Evolutionary conservation across 208 protist species (phyloP), one percentile per base, ranked within the genome.

Genomic region (Blechomonas ayalai): DNA sequence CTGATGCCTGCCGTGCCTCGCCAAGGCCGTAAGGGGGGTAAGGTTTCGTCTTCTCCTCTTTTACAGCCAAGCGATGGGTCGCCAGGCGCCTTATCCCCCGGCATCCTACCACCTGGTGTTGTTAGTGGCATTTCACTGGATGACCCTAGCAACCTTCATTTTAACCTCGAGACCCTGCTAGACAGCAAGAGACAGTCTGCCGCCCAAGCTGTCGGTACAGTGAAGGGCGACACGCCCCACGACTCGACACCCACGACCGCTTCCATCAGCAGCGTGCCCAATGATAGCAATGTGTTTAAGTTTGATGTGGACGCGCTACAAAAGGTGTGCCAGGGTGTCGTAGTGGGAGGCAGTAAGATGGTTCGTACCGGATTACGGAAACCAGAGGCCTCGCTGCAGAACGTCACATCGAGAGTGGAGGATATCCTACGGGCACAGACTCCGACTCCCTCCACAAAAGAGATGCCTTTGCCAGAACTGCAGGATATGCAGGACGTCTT

Each of bases 21-120:
- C 32, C 82, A 83, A 59, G 80, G 86, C 25, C 57, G 86, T 25
- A 95, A 95, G 49, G 86, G 86, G 15, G 82, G 77, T 16, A 95
- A 95, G 59, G 70, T 95, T 29, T 67, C 57, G 5, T 58, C 73
- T 19, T 81, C 86, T 32, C 70, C 82, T 27, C 49, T 62, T 47
- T 23, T 67, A 3, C 47, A 46, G 13, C 31, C 66, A 38, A 59
- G 52, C 20, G 66, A 58, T 13, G 66, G 73, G 13, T 63, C 73
- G n/a, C 61, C 67, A n/a, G 63, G 59, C 8, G 39, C 46, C 9
- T 50, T 86, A 19, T 90, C 81, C 7, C 80, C 80, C 9, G 67
- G 61, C 13, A 73, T 69, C 6, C 59, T 87, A 24, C 59, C 44
- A 22, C 49, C 55, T 24, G 46, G 52, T n/a, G 24, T 32, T 22